phyloP scores from a whole-genome alignment of 352 stramenopile genomes.

The Phytopythium ostracodes region DNA sequence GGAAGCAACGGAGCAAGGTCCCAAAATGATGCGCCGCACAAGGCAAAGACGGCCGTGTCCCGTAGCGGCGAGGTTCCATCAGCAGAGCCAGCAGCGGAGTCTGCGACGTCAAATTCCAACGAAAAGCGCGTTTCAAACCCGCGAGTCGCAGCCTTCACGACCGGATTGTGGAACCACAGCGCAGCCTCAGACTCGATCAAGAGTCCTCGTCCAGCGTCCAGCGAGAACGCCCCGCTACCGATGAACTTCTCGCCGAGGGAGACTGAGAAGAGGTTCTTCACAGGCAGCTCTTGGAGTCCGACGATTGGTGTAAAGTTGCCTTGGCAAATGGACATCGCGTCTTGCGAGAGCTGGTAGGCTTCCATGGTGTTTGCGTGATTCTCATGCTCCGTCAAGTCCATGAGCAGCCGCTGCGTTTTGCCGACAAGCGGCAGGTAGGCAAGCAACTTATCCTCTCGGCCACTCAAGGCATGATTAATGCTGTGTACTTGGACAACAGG shows the following conservation, averaged over 20 bases:
- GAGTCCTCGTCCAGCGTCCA: conserved; percentile 9
- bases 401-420: conserved; percentile 48
- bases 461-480: conserved; percentile 27
- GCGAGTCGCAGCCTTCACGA: conserved; percentile 19
- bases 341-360: conserved; percentile 23
- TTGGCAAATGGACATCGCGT: conserved; percentile 12
- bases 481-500: conserved; percentile 12
- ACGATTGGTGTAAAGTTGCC: conserved; percentile 7
- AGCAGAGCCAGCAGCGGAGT: conserved; percentile 4
- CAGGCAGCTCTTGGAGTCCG: conserved; percentile 18
- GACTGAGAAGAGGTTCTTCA: conserved; percentile 35
- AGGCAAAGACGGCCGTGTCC: conserved; percentile 43
- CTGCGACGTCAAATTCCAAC: conserved; percentile 14
- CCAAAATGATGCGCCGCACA: conserved; percentile 74
- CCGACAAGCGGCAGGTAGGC: conserved; percentile 79
- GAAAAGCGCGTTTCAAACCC: conserved; percentile 54
- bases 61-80: background rate
- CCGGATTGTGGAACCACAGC: conserved; percentile 41
- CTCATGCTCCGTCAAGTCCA: conserved; percentile 64
- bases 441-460: conserved; percentile 40
- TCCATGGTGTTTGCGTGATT: conserved; percentile 71
- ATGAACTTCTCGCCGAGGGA: conserved; percentile 37
- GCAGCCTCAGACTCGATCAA: conserved; percentile 19
- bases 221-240: conserved; percentile 33
- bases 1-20: conserved; percentile 46